Conservation (phyloP, 768 basidiomycete species). For the Tulasnella calospora region DNA sequence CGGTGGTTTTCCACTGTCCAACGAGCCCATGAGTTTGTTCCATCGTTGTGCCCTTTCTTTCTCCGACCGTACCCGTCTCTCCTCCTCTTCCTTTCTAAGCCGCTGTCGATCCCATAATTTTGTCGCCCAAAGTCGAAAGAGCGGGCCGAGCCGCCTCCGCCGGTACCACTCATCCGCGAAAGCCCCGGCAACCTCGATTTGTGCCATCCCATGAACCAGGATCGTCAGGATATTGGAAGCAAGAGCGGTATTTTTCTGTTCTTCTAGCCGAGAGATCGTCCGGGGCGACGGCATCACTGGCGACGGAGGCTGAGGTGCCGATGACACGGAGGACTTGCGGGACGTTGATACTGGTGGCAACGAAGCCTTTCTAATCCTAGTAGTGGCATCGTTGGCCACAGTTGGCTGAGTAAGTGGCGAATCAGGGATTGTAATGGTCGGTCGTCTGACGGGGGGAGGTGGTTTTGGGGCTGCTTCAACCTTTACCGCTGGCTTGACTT, state of each 20-base stretch:
- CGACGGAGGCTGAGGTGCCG: background rate
- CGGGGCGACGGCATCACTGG: conserved; percentile 10
- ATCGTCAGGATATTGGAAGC: background rate
- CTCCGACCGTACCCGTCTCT: background rate
- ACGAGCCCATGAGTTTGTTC: conserved; percentile 17
- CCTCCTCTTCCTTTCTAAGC: conserved; percentile 4
- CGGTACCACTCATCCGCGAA: conserved; percentile 17
- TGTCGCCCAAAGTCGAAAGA: background rate
- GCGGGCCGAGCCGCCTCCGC: background rate
- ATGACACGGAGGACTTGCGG: background rate
- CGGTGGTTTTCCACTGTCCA: background rate
- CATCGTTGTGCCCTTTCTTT: conserved; percentile 13
- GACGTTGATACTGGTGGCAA: background rate
- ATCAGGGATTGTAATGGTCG: background rate
- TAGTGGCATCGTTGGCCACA: background rate
- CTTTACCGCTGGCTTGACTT: background rate
- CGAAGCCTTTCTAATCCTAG: background rate
- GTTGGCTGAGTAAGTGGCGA: background rate
- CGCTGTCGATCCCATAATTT: background rate
- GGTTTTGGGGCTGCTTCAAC: background rate
- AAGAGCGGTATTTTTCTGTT: background rate
- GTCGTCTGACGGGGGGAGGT: background rate
- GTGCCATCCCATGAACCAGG: conserved; percentile 9
- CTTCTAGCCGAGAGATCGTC: conserved; percentile 9
- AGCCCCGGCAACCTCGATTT: conserved; percentile 10